These are phyloP conservation scores for Cephaloascus fragrans DNA, from an alignment of 805 yeast genomes.

Conservation along the genomic window DNA sequence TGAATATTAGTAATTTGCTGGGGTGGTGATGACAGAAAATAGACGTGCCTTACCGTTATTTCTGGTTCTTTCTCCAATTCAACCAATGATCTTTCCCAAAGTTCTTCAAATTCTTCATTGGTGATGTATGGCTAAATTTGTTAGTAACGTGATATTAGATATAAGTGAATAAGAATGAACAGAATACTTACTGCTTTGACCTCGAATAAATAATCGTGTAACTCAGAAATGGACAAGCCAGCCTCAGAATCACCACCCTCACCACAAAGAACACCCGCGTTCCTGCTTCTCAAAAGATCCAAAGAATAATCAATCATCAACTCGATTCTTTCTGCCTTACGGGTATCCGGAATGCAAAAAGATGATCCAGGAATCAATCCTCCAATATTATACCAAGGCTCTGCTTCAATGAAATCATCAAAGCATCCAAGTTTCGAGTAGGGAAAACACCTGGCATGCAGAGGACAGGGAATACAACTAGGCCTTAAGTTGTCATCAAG, in stretches of 20 bases:
- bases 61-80: conserved; percentile 61
- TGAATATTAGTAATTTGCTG: no score
- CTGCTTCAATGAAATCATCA: conserved; percentile 45
- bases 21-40: no score
- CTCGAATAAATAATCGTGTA: conserved; percentile 40
- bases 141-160: not conserved
- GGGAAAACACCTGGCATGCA: conserved; percentile 65
- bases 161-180: no score
- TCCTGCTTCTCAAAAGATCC: conserved; percentile 53
- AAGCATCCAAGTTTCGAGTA: conserved; percentile 56
- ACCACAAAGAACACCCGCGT: conserved; percentile 58
- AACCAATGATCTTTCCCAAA: conserved; percentile 58
- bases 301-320: conserved; percentile 60
- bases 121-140: conserved; percentile 23
- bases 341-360: conserved; percentile 64
- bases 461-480: conserved; percentile 69
- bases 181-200: conserved; percentile 21
- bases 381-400: conserved; percentile 44
- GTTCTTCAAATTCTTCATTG: conserved; percentile 60
- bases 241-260: conserved; percentile 36
- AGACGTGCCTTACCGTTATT: conserved; percentile 71
- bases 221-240: conserved; percentile 39
- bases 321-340: conserved; percentile 55
- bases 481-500: conserved; percentile 44
- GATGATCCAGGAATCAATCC: conserved; percentile 56